phyloP scores from a whole-genome alignment of 2,329 filamentous ascomycete species.

The Sclerotinia borealis region DNA sequence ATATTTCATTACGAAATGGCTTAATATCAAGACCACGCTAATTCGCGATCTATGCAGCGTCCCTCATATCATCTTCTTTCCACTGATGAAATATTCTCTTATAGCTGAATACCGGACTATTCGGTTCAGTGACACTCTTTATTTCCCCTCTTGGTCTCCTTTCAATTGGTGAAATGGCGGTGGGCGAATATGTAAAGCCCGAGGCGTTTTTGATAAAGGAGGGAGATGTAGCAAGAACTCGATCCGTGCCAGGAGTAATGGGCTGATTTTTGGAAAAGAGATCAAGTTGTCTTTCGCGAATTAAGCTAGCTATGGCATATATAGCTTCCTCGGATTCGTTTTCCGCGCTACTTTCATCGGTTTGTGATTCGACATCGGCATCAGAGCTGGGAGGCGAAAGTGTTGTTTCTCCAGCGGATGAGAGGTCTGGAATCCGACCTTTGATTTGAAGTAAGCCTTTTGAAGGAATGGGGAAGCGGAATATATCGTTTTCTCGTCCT shows the following conservation, averaged over 20 bases:
- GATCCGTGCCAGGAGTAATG: slow-evolving; percentile 25
- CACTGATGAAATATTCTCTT: slow-evolving; percentile 18
- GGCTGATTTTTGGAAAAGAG: slow-evolving; percentile 29
- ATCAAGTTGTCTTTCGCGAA: slow-evolving; percentile 18
- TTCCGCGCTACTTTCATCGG: slow-evolving; percentile 29
- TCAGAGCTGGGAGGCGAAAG: slow-evolving; percentile 26
- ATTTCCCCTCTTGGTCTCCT: background rate
- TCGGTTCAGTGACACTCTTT: slow-evolving; percentile 14
- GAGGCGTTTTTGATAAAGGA: slow-evolving; percentile 9
- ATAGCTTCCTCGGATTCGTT: slow-evolving; percentile 11
- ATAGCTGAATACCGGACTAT: slow-evolving; percentile 20
- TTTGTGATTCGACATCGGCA: slow-evolving; percentile 29
- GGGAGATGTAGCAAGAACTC: slow-evolving; percentile 28
- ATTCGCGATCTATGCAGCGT: background rate
- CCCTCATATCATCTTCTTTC: slow-evolving; percentile 3
- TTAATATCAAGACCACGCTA: background rate
- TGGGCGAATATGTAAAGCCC: slow-evolving; percentile 10
- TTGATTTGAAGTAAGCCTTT: slow-evolving; percentile 13
- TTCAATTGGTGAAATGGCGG: background rate
- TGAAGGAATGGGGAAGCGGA: slow-evolving; percentile 14
- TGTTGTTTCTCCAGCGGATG: slow-evolving; percentile 28
- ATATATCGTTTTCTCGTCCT: slow-evolving; percentile 12
- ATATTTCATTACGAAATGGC: background rate
- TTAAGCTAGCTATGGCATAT: background rate
- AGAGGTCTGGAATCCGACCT: slow-evolving; percentile 22